Evolutionary conservation across 169 alveolate species (phyloP), one percentile per base, ranked within the genome.

Genomic region (Cryptosporidium baileyi): DNA sequence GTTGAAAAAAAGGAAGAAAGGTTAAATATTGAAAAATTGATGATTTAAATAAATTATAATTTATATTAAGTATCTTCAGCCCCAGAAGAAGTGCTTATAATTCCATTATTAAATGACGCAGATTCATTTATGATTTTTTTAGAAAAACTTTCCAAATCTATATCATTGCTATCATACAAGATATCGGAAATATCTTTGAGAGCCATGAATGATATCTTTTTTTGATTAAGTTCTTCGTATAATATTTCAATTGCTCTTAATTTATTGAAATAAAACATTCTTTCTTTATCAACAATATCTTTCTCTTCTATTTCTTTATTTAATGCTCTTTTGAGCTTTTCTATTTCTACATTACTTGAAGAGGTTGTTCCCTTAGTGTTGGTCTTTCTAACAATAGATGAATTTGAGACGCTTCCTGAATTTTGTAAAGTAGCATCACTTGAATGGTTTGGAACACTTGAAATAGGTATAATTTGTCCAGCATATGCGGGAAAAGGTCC

Each of bases 241-340:
- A 94, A 60, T 30, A 95, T 91, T 81, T 96, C 98, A 61, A 96
- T 93, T 43, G 91, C 94, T 80, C 98, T 90, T 19, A 96, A 92
- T 79, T 96, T 96, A 38, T 94, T 94, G 79, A 95, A 96, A 82
- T 96, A 96, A 82, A 96, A 96, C 85, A 95, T 96, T 67, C 97
- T 92, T 91, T 95, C 96, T 81, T 94, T 94, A 47, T 93, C 94
- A 19, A 94, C 82, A 34, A 95, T 91, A 40, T 96, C 97, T 51
- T 85, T 89, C 57, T 93, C 96, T 41, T 82, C 91, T 88, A 89
- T 89, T 59, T 89, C 89, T 74, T 89, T 91, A 49, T 90, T 82
- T 52, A 93, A 90, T 67, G 89, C 80, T 67, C 89, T 92, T 61
- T 89, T 91, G 81, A 93, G 43, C 32, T 61, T 61, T 17, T 54